A percentile compares a stretch with the other conserved stretches of the same genome.
phyloP scores from a whole-genome alignment of 768 basidiomycete genomes.

The Pleurotus tuoliensis region DNA sequence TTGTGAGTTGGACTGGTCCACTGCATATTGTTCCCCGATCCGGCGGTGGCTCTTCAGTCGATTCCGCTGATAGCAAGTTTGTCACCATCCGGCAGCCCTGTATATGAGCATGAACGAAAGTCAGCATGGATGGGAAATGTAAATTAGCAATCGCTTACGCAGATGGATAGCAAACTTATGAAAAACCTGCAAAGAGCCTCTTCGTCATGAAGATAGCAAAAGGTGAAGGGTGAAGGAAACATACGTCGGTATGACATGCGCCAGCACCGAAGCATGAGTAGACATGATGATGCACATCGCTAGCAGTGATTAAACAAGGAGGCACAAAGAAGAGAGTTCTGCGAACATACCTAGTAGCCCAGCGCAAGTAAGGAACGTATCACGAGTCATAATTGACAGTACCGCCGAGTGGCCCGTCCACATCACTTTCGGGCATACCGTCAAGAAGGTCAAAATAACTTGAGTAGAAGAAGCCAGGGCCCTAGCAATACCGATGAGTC shows the following conservation, averaged over 20 bases:
- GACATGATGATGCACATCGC: not conserved
- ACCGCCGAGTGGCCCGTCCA: not conserved
- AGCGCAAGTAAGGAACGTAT: not conserved
- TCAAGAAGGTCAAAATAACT: not conserved
- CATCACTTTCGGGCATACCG: not conserved
- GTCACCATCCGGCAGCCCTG: conserved; percentile 7
- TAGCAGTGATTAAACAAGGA: not conserved
- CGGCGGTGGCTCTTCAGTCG: not conserved
- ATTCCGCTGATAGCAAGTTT: not conserved
- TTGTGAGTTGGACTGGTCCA: not conserved
- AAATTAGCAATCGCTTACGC: not conserved
- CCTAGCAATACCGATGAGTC: not conserved
- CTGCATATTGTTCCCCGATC: not conserved
- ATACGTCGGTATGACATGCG: conserved; percentile 2
- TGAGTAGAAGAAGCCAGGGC: not conserved
- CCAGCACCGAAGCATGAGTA: not conserved
- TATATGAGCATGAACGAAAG: not conserved
- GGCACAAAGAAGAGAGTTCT: too few relatives aligned
- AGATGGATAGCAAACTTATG: conserved; percentile 1
- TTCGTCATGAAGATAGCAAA: not conserved
- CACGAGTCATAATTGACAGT: not conserved
- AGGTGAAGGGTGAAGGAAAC: not conserved
- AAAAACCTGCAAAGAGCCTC: not conserved
- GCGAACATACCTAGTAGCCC: not conserved
- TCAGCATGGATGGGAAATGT: not conserved